Evolutionary conservation across 2,329 filamentous ascomycete species (phyloP).

Genomic region (Cryphonectria carpinicola): DNA sequence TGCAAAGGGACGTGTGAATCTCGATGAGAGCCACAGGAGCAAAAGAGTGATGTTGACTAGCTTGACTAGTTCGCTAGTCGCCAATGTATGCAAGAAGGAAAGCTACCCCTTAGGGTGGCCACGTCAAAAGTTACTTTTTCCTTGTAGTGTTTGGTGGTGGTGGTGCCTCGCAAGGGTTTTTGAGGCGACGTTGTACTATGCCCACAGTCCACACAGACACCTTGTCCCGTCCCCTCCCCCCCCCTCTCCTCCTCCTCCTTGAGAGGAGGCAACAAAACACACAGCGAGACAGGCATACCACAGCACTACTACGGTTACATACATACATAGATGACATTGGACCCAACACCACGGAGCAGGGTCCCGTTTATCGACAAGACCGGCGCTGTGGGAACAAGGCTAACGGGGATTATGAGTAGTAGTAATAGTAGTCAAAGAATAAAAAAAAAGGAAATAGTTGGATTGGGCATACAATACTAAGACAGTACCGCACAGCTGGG

Average conservation of each 20-base stretch:
- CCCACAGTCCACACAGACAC: neutral
- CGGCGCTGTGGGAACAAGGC: neutral
- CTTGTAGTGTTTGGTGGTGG: neutral
- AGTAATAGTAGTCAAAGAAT: neutral
- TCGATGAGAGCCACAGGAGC: neutral
- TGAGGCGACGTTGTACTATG: too few relatives aligned
- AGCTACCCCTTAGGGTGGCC: neutral
- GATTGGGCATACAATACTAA: neutral
- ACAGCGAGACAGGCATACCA: neutral
- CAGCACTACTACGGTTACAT: constrained; percentile 1
- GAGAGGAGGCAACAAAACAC: neutral
- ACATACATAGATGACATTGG: neutral
- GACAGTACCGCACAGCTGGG: too few relatives aligned
- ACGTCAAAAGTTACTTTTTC: neutral
- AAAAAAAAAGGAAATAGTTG: neutral
- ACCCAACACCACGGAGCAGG: neutral
- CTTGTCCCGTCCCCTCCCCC: too few relatives aligned
- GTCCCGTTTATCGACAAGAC: neutral
- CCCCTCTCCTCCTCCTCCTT: neutral
- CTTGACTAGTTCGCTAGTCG: neutral
- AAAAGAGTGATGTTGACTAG: neutral
- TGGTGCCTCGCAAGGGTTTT: neutral
- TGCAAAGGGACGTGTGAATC: neutral
- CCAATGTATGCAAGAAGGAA: neutral
- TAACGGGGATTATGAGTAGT: neutral